Conservation (phyloP, 768 basidiomycete genomes). For the Boletus tomentosulus region DNA sequence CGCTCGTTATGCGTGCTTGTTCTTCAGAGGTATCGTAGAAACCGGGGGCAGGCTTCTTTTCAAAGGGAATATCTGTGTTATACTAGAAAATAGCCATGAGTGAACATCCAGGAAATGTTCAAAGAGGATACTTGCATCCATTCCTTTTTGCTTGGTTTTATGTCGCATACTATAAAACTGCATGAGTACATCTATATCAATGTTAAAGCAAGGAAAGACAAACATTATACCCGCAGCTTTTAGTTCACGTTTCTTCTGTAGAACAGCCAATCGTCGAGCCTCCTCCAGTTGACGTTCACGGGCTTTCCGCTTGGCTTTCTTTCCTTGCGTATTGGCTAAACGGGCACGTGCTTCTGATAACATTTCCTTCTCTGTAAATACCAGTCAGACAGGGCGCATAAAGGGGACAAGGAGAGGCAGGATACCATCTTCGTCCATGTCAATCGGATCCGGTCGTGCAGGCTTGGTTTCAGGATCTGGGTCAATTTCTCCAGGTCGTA, state of each 20-base stretch:
- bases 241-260: conserved; percentile 96
- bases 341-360: conserved; percentile 96
- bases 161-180: conserved; percentile 66
- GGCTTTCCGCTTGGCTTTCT: conserved; percentile 98
- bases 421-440: conserved; percentile 99
- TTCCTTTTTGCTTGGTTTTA: conserved; percentile 94
- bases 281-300: conserved; percentile 97
- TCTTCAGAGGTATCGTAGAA: conserved; percentile 98
- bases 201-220: conserved; percentile 25
- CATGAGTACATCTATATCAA: conserved; percentile 1
- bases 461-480: conserved; percentile 99
- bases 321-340: conserved; percentile 97
- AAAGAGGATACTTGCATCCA: conserved; percentile 67
- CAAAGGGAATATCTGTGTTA: conserved; percentile 97
- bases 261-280: conserved; percentile 85
- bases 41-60: conserved; percentile 91
- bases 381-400: background rate
- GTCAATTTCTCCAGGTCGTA: conserved; percentile 96
- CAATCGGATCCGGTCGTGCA: conserved; percentile 96
- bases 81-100: conserved; percentile 50
- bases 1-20: conserved; percentile 77
- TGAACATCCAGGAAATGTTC: background rate
- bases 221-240: conserved; percentile 98
- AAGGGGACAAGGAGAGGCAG: background rate
- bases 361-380: conserved; percentile 91